A percentile compares a stretch with the other conserved stretches of the same genome.
These are phyloP conservation scores for Kalanchoe fedtschenkoi DNA, from an alignment of 164 flowering plant genomes.

Conservation along the genomic window DNA sequence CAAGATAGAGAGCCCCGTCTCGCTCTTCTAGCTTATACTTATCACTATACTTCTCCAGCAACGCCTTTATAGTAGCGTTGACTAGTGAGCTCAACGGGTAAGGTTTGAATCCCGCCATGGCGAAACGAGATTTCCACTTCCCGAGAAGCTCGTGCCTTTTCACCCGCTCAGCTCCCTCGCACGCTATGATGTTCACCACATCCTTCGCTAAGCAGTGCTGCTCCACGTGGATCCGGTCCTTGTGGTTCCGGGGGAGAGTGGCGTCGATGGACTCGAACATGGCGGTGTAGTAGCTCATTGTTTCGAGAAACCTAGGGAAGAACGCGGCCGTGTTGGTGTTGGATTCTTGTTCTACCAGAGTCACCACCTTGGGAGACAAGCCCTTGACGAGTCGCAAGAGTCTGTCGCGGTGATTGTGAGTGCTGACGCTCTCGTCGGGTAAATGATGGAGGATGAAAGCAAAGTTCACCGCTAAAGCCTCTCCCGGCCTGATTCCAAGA, in stretches of 20 bases:
- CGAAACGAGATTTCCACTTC: constrained; percentile 39
- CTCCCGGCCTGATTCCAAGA: constrained; percentile 28
- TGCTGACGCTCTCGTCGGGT: constrained; percentile 50
- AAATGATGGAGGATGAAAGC: constrained; percentile 45
- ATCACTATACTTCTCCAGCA: constrained; percentile 29
- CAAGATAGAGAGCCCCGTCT: constrained; percentile 44
- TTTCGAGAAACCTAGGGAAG: constrained; percentile 35
- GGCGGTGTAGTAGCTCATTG: constrained; percentile 35
- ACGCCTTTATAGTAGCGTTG: constrained; percentile 32
- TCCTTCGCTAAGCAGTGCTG: constrained; percentile 50
- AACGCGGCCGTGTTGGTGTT: constrained; percentile 46
- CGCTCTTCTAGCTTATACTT: constrained; percentile 37
- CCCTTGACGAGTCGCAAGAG: constrained; percentile 38
- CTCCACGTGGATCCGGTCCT: constrained; percentile 42
- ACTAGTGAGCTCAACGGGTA: constrained; percentile 40
- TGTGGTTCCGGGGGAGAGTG: constrained; percentile 32
- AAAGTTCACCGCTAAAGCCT: constrained; percentile 46
- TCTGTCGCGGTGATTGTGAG: constrained; percentile 35
- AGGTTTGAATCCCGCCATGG: constrained; percentile 44
- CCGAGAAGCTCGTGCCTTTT: constrained; percentile 50
- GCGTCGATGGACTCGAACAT: constrained; percentile 50
- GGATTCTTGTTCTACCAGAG: constrained; percentile 53
- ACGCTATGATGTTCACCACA: constrained; percentile 45
- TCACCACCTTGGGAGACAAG: constrained; percentile 43
- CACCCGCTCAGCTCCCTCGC: constrained; percentile 44